phyloP scores from a whole-genome alignment of 176 grass and related monocot genomes.

The Lolium rigidum region DNA sequence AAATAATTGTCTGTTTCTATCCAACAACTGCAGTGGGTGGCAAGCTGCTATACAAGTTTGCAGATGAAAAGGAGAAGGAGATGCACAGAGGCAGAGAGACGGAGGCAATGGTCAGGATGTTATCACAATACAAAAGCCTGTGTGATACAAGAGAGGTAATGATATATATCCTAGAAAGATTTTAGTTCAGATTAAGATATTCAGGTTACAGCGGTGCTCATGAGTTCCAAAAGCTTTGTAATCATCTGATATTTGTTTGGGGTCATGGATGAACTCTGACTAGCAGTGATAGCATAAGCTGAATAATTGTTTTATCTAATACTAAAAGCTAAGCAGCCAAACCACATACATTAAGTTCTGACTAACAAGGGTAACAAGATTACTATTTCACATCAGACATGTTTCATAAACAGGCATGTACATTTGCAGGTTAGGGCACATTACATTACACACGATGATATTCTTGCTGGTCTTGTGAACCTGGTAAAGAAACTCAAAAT shows the following conservation, averaged over 20 bases:
- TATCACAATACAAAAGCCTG: conserved; percentile 44
- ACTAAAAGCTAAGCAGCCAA: conserved; percentile 2
- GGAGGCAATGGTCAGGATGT: conserved; percentile 48
- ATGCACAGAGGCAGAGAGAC: conserved; percentile 53
- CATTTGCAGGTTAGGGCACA: too few relatives aligned
- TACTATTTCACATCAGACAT: conserved; percentile 2
- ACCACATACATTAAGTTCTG: background rate
- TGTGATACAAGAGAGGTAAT: conserved; percentile 50
- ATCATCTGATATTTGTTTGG: background rate
- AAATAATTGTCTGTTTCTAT: background rate
- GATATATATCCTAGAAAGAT: conserved; percentile 7
- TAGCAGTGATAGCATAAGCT: conserved; percentile 9
- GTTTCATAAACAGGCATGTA: too few relatives aligned
- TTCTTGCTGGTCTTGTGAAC: too few relatives aligned
- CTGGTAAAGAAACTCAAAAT: too few relatives aligned
- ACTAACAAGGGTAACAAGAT: background rate
- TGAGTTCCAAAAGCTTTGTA: background rate
- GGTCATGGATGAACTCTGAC: background rate
- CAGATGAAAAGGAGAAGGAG: conserved; percentile 58
- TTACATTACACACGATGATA: too few relatives aligned
- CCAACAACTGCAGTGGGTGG: conserved; percentile 51
- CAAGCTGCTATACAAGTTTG: conserved; percentile 45
- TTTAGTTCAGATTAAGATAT: conserved; percentile 15
- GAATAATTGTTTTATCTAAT: conserved; percentile 15
- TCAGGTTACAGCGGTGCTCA: background rate